Conservation (phyloP, 2,329 filamentous ascomycete species). For the Sporothrix variecibatus region DNA sequence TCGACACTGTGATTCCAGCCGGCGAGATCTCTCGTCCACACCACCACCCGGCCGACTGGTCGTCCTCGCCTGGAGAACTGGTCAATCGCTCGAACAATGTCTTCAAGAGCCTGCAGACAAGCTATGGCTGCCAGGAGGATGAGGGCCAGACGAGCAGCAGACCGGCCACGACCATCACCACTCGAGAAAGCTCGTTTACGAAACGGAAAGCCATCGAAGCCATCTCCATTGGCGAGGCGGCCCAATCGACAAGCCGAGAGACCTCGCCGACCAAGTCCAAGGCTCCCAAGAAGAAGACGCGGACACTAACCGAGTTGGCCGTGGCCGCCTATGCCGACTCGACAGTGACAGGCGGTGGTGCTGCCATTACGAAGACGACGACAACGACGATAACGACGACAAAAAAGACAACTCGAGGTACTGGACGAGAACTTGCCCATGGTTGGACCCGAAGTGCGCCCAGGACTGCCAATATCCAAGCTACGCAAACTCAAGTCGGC, state of each 20-base stretch:
- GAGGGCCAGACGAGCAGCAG: neutral
- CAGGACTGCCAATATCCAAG: slow-evolving; percentile 37
- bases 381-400: neutral
- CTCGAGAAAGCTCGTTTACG: slow-evolving; percentile 41
- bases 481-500: slow-evolving; percentile 35
- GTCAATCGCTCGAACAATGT: slow-evolving; percentile 34
- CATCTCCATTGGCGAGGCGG: slow-evolving; percentile 42
- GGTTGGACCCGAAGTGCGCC: neutral
- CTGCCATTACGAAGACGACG: neutral
- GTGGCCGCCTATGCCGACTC: slow-evolving; percentile 65
- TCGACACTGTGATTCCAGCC: slow-evolving; percentile 19
- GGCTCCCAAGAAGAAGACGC: slow-evolving; percentile 66
- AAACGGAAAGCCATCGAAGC: slow-evolving; percentile 61
- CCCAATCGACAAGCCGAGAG: slow-evolving; percentile 29
- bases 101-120: slow-evolving; percentile 49
- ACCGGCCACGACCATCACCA: neutral
- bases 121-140: slow-evolving; percentile 26
- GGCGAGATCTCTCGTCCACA: slow-evolving; percentile 34
- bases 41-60: slow-evolving; percentile 36
- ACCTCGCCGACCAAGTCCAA: slow-evolving; percentile 51
- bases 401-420: slow-evolving; percentile 34
- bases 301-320: slow-evolving; percentile 76
- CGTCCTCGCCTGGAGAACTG: slow-evolving; percentile 27
- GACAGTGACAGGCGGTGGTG: too few species aligned
- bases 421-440: slow-evolving; percentile 32